Percentiles rank a stretch among this genome's conserved stretches.
Conservation (phyloP, 176 grass and related monocot species). For the Typha latifolia region DNA sequence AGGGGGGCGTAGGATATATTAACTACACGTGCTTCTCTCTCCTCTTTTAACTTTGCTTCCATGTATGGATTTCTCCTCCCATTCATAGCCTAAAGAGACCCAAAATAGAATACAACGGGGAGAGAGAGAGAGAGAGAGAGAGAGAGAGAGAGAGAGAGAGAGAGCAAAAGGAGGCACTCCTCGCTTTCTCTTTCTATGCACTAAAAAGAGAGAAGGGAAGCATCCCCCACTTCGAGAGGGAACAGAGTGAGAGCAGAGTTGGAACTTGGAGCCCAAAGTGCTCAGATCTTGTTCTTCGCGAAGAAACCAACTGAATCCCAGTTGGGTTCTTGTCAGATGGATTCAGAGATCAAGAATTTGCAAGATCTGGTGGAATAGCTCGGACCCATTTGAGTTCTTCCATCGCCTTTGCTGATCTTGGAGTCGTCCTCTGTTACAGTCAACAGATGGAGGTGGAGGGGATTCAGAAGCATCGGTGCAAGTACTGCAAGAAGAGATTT, state of each 20-base stretch:
- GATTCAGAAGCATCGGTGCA: constrained; percentile 27
- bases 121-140: constrained; percentile 2
- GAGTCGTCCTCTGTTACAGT: not conserved
- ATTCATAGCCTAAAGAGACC: not conserved
- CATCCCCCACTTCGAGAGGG: not conserved
- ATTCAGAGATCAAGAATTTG: not conserved
- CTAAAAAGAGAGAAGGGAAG: not conserved
- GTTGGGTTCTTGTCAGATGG: not conserved
- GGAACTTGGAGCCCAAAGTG: not conserved
- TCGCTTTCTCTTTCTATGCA: not conserved
- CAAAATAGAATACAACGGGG: not conserved
- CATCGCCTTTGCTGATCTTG: not conserved
- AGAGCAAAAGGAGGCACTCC: not conserved
- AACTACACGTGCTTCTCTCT: not conserved
- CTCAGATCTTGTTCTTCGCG: not conserved
- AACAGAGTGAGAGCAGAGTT: not conserved
- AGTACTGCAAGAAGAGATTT: constrained; percentile 29
- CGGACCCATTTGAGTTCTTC: not conserved
- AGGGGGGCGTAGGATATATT: not conserved
- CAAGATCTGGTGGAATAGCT: not conserved
- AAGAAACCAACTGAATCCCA: not conserved
- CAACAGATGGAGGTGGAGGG: constrained; percentile 7
- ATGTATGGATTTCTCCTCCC: not conserved
- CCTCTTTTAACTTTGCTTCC: not conserved
- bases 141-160: not conserved